phyloP scores from a whole-genome alignment of 2,329 filamentous ascomycete genomes.

The Aspergillus sp. region DNA sequence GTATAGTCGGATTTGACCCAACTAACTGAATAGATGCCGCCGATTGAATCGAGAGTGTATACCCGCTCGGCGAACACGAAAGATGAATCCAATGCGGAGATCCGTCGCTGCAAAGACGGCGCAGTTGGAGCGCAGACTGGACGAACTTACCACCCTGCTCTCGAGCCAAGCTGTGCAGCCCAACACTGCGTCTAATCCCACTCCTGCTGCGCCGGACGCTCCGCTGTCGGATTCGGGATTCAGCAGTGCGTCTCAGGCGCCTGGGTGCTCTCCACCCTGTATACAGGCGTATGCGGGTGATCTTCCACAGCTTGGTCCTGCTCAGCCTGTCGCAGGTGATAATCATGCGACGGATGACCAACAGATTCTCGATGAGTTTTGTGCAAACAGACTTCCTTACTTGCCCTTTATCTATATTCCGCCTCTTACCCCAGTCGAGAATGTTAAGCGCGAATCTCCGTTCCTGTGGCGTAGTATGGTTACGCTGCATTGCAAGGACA shows the following conservation, averaged over 20 bases:
- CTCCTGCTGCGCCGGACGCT: background rate
- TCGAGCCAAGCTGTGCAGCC: background rate
- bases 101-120: slow-evolving; percentile 10
- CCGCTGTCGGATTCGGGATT: background rate
- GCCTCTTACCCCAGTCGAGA: background rate
- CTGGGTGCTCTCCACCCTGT: background rate
- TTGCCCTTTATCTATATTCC: slow-evolving; percentile 13
- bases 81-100: background rate
- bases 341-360: background rate
- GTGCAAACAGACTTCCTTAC: slow-evolving; percentile 1
- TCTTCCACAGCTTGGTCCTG: background rate
- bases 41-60: slow-evolving; percentile 41
- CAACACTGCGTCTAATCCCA: background rate
- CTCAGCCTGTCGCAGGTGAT: background rate
- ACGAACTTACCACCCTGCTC: slow-evolving; percentile 21
- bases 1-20: background rate
- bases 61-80: slow-evolving; percentile 33
- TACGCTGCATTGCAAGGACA: slow-evolving; percentile 5
- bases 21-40: slow-evolving; percentile 28
- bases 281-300: background rate
- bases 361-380: slow-evolving; percentile 6
- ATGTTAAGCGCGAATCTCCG: slow-evolving; percentile 5
- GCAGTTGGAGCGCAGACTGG: slow-evolving; percentile 19
- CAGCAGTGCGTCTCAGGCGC: background rate
- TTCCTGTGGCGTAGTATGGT: slow-evolving; percentile 14